phyloP scores from a whole-genome alignment of 1,284 basidiomycete genomes.

The Baeospora myosura region DNA sequence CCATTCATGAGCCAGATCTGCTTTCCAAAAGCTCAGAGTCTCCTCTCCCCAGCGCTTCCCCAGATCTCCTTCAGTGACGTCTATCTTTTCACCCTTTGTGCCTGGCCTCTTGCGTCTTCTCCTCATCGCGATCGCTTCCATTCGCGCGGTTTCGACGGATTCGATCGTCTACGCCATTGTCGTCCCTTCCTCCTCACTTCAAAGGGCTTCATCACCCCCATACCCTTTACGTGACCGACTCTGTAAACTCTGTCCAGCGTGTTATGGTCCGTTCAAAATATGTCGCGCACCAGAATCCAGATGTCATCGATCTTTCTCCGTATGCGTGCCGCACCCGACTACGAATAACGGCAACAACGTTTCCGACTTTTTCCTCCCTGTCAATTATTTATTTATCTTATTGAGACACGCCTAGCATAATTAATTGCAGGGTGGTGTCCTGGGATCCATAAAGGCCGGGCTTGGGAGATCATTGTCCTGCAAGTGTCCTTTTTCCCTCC shows the following conservation, averaged over 20 bases:
- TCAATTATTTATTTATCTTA: conserved; percentile 3
- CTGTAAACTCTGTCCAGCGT: conserved; percentile 16
- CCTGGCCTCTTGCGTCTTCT: too few relatives aligned
- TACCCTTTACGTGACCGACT: too few relatives aligned
- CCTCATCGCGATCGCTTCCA: too few relatives aligned
- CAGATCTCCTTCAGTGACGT: too few relatives aligned
- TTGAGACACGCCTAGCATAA: neutral
- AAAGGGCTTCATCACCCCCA: too few relatives aligned
- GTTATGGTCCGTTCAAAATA: conserved; percentile 16
- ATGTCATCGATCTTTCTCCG: conserved; percentile 19
- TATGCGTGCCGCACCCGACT: conserved; percentile 17
- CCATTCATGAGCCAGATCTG: too few relatives aligned
- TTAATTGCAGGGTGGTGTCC: neutral
- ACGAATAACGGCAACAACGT: conserved; percentile 19
- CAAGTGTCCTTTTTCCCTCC: conserved; percentile 5
- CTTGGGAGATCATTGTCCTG: neutral
- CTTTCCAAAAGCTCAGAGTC: too few relatives aligned
- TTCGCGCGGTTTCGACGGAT: conserved; percentile 21
- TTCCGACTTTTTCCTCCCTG: conserved; percentile 13
- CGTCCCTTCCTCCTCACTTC: too few relatives aligned
- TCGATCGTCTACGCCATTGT: conserved; percentile 7
- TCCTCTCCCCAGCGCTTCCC: too few relatives aligned
- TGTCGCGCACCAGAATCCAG: conserved; percentile 20
- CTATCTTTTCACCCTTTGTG: too few relatives aligned
- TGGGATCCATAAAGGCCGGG: neutral